Evolutionary conservation across 1,139 yeast genomes (phyloP), one percentile per base, ranked within the genome.

Genomic region (Fermentozyma sake): DNA sequence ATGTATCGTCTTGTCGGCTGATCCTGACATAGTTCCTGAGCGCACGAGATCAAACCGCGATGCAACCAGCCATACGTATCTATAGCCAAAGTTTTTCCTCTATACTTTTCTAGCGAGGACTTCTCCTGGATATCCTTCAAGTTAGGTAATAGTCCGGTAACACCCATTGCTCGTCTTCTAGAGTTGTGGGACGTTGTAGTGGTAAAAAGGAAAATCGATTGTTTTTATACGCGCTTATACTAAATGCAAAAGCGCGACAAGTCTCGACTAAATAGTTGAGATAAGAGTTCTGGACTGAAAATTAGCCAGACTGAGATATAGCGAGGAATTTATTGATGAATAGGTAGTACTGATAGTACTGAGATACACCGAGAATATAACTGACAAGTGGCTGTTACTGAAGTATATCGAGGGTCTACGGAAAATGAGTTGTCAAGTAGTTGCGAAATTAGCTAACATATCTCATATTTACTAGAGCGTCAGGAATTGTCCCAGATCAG

Each of bases 11-110:
- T 62, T 0, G 97, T 86, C 0, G 89, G 87, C 29, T 61, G 56
- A 14, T 77, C 85, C 33, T 72, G 62, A 8, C 89, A 87, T 26
- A 93, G 62, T 30, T 91, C 96, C 52, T 75, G 76, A 0, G 97
- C 84, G 57, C 98, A 89, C 9, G 86, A 65, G 26, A 81, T 71
- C 4, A 85, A 76, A 3, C 94, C 89, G 36, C 86, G 74, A 55
- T 93, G 98, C 7, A 93, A 69, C 99, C 99, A 93, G 1, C 96
- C 91, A 49, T 87, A 93, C 1, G 95, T 91, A 50, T 93, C 99
- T 13, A 93, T 79, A 0, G 96, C 99, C 24, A 93, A 60, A 0
- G 86, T 78, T 46, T 78, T 70, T 2, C 96, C 96, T 10, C 74
- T 57, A 51, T 77, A 85, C 23, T 72, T 58, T 31, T 71, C 69